Percentiles rank a stretch among this genome's conserved stretches.
Conservation (phyloP, 2,329 filamentous ascomycete species). For the Cordyceps javanica region DNA sequence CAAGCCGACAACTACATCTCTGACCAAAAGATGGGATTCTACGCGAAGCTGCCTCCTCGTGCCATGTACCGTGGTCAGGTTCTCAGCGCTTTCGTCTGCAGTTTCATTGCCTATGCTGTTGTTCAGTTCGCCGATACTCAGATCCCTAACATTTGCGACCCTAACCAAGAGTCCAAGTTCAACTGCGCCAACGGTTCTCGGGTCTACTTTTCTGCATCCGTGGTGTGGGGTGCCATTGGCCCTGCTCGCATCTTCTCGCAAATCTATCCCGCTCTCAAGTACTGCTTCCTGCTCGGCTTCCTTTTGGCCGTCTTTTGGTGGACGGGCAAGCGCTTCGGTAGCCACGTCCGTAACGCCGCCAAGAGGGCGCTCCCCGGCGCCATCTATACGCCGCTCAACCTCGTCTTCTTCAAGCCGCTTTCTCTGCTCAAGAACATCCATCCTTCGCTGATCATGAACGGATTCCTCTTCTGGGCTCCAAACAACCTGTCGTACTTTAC, state of each 20-base stretch:
- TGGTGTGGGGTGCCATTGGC: slow-evolving; percentile 26
- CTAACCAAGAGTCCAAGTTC: slow-evolving; percentile 26
- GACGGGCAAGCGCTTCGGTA: slow-evolving; percentile 63
- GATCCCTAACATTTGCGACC: slow-evolving; percentile 27
- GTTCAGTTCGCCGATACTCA: slow-evolving; percentile 29
- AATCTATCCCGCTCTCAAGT: slow-evolving; percentile 10
- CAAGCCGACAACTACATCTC: slow-evolving; percentile 35
- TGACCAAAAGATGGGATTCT: slow-evolving; percentile 27
- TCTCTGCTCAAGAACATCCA: slow-evolving; percentile 32
- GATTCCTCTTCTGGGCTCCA: slow-evolving; percentile 36
- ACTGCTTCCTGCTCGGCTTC: slow-evolving; percentile 16
- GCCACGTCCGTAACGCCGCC: slow-evolving; percentile 10
- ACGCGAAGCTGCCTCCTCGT: slow-evolving; percentile 22
- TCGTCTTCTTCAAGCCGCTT: slow-evolving; percentile 19
- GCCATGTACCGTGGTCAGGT: slow-evolving; percentile 33
- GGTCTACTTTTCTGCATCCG: slow-evolving; percentile 27
- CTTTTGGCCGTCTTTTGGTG: slow-evolving; percentile 31
- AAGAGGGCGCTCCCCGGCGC: slow-evolving; percentile 6
- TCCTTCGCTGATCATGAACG: slow-evolving; percentile 34
- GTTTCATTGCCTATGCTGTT: slow-evolving; percentile 38
- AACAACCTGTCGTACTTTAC: slow-evolving; percentile 38
- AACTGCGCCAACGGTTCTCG: slow-evolving; percentile 25
- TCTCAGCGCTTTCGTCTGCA: slow-evolving; percentile 35
- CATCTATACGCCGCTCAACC: slow-evolving; percentile 15
- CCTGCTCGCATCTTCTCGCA: slow-evolving; percentile 30